Evolutionary conservation across 495 filamentous ascomycete species (phyloP).

Genomic region (Cetradonia linearis): DNA sequence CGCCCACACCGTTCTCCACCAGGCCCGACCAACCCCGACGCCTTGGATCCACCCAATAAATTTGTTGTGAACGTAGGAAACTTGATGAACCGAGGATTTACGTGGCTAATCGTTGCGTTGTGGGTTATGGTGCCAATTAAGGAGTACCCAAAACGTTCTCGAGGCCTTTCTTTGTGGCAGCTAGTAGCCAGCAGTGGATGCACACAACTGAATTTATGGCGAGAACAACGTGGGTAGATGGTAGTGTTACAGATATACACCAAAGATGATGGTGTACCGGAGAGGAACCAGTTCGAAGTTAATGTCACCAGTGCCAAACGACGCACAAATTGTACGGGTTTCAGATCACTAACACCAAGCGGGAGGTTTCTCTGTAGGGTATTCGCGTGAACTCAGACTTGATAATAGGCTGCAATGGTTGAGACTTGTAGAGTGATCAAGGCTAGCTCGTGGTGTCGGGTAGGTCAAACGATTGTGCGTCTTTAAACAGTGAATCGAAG

Average conservation of each 20-base stretch:
- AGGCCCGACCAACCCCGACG: constrained; percentile 13
- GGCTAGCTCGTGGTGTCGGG: neutral
- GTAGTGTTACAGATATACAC: neutral
- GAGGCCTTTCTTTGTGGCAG: neutral
- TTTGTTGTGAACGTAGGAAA: neutral
- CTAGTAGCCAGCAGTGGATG: neutral
- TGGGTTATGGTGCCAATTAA: neutral
- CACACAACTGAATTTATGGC: neutral
- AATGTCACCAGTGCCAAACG: neutral
- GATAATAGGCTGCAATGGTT: no score
- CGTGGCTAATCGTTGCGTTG: neutral
- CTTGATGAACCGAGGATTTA: neutral
- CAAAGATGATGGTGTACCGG: neutral
- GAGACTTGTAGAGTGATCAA: neutral
- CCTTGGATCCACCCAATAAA: neutral
- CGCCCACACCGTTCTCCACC: constrained; percentile 20
- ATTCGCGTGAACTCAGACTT: neutral
- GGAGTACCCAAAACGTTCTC: neutral
- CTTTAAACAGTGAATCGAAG: neutral
- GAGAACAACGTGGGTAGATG: neutral
- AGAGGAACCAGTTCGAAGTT: neutral
- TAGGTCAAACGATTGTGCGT: neutral
- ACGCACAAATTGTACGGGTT: neutral
- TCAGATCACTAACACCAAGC: neutral
- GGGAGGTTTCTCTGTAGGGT: neutral